Percentiles rank a stretch among this genome's conserved stretches.
Conservation (phyloP, 495 filamentous ascomycete genomes). For the Astrothelium macrocarpum region DNA sequence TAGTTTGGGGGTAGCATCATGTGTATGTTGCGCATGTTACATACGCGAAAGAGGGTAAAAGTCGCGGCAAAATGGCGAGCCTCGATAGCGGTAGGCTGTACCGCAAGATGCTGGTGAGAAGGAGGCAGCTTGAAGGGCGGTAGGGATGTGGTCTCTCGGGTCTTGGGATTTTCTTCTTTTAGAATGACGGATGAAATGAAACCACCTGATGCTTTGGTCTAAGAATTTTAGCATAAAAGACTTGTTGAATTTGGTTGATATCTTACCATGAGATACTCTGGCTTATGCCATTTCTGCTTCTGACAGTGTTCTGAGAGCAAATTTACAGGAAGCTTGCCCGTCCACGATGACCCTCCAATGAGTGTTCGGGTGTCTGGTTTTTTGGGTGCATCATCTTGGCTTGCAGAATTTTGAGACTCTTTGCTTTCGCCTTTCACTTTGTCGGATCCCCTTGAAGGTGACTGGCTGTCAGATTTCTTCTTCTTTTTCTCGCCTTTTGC, state of each 20-base stretch:
- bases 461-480: slow-evolving; percentile 32
- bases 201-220: slow-evolving; percentile 45
- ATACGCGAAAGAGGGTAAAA: slow-evolving; percentile 80
- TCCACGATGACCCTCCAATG: slow-evolving; percentile 95
- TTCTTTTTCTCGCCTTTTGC: slow-evolving; percentile 46
- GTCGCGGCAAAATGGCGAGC: slow-evolving; percentile 88
- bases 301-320: slow-evolving; percentile 90
- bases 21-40: slow-evolving; percentile 87
- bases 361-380: slow-evolving; percentile 75
- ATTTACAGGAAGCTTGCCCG: slow-evolving; percentile 88
- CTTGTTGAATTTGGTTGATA: slow-evolving; percentile 1
- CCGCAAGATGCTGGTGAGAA: slow-evolving; percentile 47
- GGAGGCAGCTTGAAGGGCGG: slow-evolving; percentile 75
- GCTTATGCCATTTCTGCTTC: slow-evolving; percentile 89
- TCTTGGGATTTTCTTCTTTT: slow-evolving; percentile 71
- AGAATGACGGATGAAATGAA: slow-evolving; percentile 72
- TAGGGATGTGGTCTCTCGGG: slow-evolving; percentile 58
- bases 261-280: slow-evolving; percentile 72
- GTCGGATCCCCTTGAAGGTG: neutral
- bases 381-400: slow-evolving; percentile 48
- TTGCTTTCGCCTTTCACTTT: slow-evolving; percentile 30
- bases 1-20: slow-evolving; percentile 91
- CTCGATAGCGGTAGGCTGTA: slow-evolving; percentile 68
- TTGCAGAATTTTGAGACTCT: slow-evolving; percentile 33
- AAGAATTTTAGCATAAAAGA: slow-evolving; percentile 3